phyloP scores from a whole-genome alignment of 1,284 basidiomycete species.

The Malassezia sympodialis region DNA sequence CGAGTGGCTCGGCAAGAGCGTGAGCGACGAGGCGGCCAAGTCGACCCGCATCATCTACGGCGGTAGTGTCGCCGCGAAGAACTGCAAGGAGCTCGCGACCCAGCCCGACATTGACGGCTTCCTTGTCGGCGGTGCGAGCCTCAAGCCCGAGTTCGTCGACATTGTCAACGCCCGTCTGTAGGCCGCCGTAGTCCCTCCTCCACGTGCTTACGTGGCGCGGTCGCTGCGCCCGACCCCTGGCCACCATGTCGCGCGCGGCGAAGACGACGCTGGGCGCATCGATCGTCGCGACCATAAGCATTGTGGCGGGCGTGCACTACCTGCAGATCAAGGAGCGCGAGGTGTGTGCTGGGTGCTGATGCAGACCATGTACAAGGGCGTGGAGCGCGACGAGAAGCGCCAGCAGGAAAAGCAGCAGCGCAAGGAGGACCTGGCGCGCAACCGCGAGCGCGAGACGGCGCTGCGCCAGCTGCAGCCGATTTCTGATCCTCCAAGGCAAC shows the following conservation, averaged over 20 bases:
- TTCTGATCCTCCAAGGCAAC: background rate
- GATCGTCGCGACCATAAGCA: conserved; percentile 59
- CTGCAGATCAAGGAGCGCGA: conserved; percentile 76
- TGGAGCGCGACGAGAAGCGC: conserved; percentile 38
- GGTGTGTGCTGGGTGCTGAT: conserved; percentile 50
- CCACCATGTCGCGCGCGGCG: conserved; percentile 68
- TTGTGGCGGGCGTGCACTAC: conserved; percentile 83
- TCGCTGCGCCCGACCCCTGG: background rate
- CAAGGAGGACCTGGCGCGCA: conserved; percentile 26
- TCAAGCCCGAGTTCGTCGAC: conserved; percentile 75
- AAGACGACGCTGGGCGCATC: conserved; percentile 68
- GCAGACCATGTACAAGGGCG: conserved; percentile 41
- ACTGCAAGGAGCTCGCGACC: conserved; percentile 60
- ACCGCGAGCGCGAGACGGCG: conserved; percentile 30
- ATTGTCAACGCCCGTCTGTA: conserved; percentile 64
- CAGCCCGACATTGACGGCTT: conserved; percentile 92
- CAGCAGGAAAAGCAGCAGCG: conserved; percentile 36
- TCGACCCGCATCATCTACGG: conserved; percentile 85
- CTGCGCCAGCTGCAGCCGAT: conserved; percentile 35
- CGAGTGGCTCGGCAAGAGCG: conserved; percentile 60
- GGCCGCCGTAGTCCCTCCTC: background rate
- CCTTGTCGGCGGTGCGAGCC: conserved; percentile 91
- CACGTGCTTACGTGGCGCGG: background rate
- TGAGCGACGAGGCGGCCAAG: conserved; percentile 65
- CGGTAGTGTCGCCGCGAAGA: conserved; percentile 77